These are phyloP conservation scores for Clavariopsis aquatica DNA, from an alignment of 495 filamentous ascomycete species.

Conservation along the genomic window DNA sequence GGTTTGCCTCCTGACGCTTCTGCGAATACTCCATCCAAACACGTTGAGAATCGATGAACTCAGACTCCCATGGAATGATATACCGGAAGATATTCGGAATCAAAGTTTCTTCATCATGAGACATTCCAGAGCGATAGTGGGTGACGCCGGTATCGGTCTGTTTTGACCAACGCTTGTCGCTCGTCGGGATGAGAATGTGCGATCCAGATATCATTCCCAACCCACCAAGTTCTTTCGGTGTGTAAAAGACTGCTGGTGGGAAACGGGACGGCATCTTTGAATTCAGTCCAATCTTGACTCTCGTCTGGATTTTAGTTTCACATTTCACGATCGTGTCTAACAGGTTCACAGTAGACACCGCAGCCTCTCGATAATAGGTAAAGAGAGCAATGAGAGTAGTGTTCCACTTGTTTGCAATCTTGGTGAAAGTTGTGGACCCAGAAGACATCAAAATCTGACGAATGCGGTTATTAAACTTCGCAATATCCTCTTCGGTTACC, in stretches of 20 bases:
- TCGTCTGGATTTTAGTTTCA: conserved; percentile 99
- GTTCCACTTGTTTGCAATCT: conserved; percentile 99
- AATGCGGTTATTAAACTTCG: conserved; percentile 99
- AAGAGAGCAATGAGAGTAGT: conserved; percentile 97
- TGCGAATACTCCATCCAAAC: conserved; percentile 99
- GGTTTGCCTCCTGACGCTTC: conserved; percentile 94
- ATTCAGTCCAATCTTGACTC: conserved; percentile 98
- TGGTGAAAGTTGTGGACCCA: conserved; percentile 98
- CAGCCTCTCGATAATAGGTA: conserved; percentile 98
- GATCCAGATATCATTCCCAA: conserved; percentile 99
- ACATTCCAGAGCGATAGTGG: conserved; percentile 98
- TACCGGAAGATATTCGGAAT: conserved; percentile 99
- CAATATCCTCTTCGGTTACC: conserved; percentile 97
- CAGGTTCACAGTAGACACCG: conserved; percentile 93
- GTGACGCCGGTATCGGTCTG: conserved; percentile 98
- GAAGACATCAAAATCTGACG: conserved; percentile 99
- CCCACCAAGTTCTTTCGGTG: conserved; percentile 96
- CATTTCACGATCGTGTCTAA: conserved; percentile 99
- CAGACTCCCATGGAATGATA: conserved; percentile 99
- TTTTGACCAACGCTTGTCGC: conserved; percentile 97
- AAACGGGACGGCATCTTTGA: conserved; percentile 99
- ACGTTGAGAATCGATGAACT: conserved; percentile 97
- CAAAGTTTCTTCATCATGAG: conserved; percentile 94
- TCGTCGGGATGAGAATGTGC: conserved; percentile 96
- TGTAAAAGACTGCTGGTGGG: conserved; percentile 98